A percentile compares a stretch with the other conserved stretches of the same genome.
phyloP scores from a whole-genome alignment of 768 basidiomycete species.

The Tephrocybe sp. region DNA sequence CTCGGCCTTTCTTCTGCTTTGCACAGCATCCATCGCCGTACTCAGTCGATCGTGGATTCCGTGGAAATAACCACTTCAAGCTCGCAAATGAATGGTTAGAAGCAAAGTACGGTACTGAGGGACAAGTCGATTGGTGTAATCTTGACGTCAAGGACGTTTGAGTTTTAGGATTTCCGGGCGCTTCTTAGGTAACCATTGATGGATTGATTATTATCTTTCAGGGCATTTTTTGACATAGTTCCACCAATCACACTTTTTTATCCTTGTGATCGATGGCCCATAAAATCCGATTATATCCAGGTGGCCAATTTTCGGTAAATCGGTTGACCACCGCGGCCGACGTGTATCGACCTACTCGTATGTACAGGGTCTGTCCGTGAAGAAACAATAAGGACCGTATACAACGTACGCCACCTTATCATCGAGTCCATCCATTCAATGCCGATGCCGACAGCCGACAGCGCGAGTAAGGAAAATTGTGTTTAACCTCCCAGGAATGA shows the following conservation, averaged over 20 bases:
- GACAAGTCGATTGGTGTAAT: conserved; percentile 71
- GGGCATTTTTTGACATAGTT: conserved; percentile 1
- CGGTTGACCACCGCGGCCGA: too few relatives aligned
- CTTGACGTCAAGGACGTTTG: conserved; percentile 23
- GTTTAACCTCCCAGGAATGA: conserved; percentile 5
- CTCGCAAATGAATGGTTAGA: conserved; percentile 87
- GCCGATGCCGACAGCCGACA: conserved; percentile 9
- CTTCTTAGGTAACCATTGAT: conserved; percentile 4
- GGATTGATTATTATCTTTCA: conserved; percentile 8
- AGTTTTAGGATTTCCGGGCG: conserved; percentile 12
- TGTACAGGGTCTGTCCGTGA: too few relatives aligned
- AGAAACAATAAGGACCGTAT: too few relatives aligned
- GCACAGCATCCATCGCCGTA: conserved; percentile 81
- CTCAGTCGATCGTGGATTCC: conserved; percentile 76
- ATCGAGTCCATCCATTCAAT: too few relatives aligned
- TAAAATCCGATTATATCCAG: conserved; percentile 11
- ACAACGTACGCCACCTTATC: too few relatives aligned
- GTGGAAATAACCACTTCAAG: conserved; percentile 89
- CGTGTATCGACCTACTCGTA: too few relatives aligned
- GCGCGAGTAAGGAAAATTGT: conserved; percentile 5
- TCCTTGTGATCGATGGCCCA: conserved; percentile 1
- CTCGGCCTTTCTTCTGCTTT: conserved; percentile 22
- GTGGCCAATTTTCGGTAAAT: not conserved
- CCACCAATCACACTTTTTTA: conserved; percentile 7
- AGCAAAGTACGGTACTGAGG: conserved; percentile 70